Base-by-base conservation (phyloP, 2,329 filamentous ascomycete genomes). In the Trichoderma brevicompactum region DNA sequence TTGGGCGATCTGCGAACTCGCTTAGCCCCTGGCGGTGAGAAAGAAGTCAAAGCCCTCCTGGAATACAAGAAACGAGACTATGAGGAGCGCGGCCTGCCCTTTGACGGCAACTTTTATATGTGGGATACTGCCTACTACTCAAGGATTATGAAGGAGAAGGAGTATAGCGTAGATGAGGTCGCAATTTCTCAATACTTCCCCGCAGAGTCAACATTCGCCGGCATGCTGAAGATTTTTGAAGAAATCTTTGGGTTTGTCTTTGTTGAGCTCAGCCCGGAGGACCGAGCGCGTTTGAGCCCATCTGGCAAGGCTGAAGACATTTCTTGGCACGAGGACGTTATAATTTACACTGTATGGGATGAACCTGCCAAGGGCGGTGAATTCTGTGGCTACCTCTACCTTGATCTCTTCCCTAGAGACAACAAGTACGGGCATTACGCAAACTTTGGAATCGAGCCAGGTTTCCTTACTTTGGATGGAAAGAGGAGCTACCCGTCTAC, bases 391-490 rank as follows among this genome's bases (percentile, higher is more conserved):
- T 95, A 94, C 74, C 83, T 95, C 32, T 94, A 94, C 76, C 85
- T 95, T 13, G 92, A 95, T 76, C 83, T 94, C 19, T 90, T 92
- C 76, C 91, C 91, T 1, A 85, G 92, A 43, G 87, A 88, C 71
- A 91, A 92, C 76, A 95, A 95, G 77, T 94, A 94, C 75, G 89
- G 90, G 15, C 92, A 94, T 73, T 91, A 92, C 6, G 92, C 92
- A 72, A 94, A 94, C 81, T 94, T 95, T 80, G 91, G 89, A 76
- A 77, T 95, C 2, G 88, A 92, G 77, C 90, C 91, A 1, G 90
- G 90, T 28, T 92, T 85, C 77, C 79, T 87, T 64, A 81, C 84
- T 65, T 80, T 85, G 60, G 86, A 92, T 67, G 91, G 90, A 68
- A 88, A 86, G 41, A 85, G 90, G 63, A 84, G 87, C 65, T 94